Evolutionary conservation across 345 rosid species (phyloP), one percentile per base, ranked within the genome.

Genomic region (Populus nigra): DNA sequence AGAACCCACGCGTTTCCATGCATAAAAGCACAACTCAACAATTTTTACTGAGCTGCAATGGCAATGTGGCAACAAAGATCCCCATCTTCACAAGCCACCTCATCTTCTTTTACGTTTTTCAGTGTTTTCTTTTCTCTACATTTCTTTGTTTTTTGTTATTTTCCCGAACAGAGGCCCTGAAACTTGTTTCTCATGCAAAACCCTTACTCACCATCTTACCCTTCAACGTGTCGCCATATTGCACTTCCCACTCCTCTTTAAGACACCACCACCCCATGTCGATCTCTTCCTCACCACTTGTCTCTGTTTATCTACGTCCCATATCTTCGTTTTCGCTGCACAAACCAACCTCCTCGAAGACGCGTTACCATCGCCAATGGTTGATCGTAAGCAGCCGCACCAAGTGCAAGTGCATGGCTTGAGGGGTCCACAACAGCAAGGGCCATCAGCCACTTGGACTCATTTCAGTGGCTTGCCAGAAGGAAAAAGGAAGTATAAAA

Each of bases 161-260:
- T 38, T 35, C 31, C 57, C 33, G 3, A 59, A 78, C 1, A 38
- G 35, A 33, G 33, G 39, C 67, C 12, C 39, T 31, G 92, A 84
- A 84, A 89, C 90, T 81, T 89, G 93, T 90, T 83, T 76, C 77
- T 50, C 93, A 88, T 89, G 96, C 96, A 91, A 82, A 83, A 79
- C 86, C 82, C 79, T 80, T 72, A 73, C 80, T 74, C 88, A 71
- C 83, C 92, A 88, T 87, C 81, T 89, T 88, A 83, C 62, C 75
- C 23, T 49, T 72, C 36, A 3, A 76, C 79, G 79, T 76, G 83
- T 75, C 83, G 45, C 63, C 63, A 8, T 49, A 29, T 35, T 3
- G 63, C 31, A 43, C 36, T 53, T 22, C 69, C 72, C 75, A 65
- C 23, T 4, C 50, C 49, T 49, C 82, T 75, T 75, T 83, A 80